These are phyloP conservation scores for Rhipidocladum racemiflorum DNA, from an alignment of 176 grass and related monocot genomes.

Conservation along the genomic window DNA sequence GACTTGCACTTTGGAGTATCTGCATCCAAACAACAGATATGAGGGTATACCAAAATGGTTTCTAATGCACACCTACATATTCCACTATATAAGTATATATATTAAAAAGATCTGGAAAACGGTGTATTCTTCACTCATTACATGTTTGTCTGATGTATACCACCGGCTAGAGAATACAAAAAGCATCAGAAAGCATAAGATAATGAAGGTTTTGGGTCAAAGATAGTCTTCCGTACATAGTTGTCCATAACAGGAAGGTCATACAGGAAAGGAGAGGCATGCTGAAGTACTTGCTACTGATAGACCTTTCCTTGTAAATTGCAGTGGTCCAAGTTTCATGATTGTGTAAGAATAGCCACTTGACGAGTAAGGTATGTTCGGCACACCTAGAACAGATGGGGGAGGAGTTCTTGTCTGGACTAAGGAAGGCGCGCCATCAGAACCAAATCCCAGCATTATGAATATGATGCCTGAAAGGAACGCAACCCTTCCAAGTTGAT, in stretches of 20 bases:
- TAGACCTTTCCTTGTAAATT: slow-evolving; percentile 93
- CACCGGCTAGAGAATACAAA: slow-evolving; percentile 11
- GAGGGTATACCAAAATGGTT: not conserved
- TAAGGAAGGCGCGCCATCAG: slow-evolving; percentile 65
- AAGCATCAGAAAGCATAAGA: not conserved
- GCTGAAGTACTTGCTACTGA: slow-evolving; percentile 91
- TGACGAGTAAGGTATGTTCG: slow-evolving; percentile 66
- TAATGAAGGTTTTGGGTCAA: slow-evolving; percentile 10
- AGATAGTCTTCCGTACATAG: slow-evolving; percentile 27
- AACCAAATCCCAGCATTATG: slow-evolving; percentile 92
- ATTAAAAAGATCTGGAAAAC: not conserved
- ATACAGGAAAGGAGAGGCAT: slow-evolving; percentile 87
- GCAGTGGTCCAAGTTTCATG: slow-evolving; percentile 82
- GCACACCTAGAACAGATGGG: slow-evolving; percentile 61
- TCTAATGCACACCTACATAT: not conserved
- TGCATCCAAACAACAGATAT: slow-evolving; percentile 37
- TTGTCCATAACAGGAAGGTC: slow-evolving; percentile 29
- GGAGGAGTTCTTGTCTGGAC: slow-evolving; percentile 87
- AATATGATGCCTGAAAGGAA: slow-evolving; percentile 93
- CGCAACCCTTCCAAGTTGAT: slow-evolving; percentile 93
- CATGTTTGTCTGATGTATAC: not conserved
- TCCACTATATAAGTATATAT: not conserved
- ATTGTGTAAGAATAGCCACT: slow-evolving; percentile 83
- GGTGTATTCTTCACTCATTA: not conserved
- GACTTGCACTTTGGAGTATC: slow-evolving; percentile 98